Conservation (phyloP, 164 flowering plant species). For the Platanus orientalis region DNA sequence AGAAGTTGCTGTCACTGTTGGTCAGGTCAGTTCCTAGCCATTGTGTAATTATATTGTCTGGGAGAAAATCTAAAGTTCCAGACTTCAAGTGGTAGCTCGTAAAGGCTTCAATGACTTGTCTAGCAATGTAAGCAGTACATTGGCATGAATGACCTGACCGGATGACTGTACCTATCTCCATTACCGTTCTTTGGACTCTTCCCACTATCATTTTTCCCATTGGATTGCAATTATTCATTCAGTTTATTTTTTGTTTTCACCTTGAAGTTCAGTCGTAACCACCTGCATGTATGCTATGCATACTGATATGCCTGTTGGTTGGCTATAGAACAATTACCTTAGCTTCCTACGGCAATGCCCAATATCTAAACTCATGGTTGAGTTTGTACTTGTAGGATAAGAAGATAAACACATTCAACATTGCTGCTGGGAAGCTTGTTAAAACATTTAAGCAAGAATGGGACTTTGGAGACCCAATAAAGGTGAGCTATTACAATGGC, state of each 20-base stretch:
- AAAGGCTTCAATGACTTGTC: neutral
- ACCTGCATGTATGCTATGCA: too few species aligned
- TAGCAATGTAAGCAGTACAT: too few species aligned
- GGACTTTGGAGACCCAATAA: slow-evolving; percentile 61
- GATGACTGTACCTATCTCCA: too few species aligned
- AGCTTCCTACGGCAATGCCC: neutral
- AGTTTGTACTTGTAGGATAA: slow-evolving; percentile 43
- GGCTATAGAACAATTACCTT: too few species aligned
- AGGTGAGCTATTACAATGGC: slow-evolving; percentile 32
- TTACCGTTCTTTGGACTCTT: too few species aligned
- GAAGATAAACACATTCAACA: slow-evolving; percentile 50
- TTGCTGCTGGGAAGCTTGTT: slow-evolving; percentile 52
- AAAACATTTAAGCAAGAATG: slow-evolving; percentile 49
- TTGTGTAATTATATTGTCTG: neutral
- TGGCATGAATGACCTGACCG: too few species aligned
- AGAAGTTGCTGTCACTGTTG: slow-evolving; percentile 60
- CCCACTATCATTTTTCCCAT: too few species aligned
- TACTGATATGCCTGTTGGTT: too few species aligned
- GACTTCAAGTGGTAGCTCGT: neutral
- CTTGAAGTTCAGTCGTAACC: too few species aligned
- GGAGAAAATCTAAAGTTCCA: neutral
- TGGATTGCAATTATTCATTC: too few species aligned
- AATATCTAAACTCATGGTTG: neutral
- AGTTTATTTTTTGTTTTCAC: too few species aligned
- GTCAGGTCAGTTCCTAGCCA: slow-evolving; percentile 41